phyloP scores from a whole-genome alignment of 2,329 filamentous ascomycete genomes.

The Huntiella moniliformis region DNA sequence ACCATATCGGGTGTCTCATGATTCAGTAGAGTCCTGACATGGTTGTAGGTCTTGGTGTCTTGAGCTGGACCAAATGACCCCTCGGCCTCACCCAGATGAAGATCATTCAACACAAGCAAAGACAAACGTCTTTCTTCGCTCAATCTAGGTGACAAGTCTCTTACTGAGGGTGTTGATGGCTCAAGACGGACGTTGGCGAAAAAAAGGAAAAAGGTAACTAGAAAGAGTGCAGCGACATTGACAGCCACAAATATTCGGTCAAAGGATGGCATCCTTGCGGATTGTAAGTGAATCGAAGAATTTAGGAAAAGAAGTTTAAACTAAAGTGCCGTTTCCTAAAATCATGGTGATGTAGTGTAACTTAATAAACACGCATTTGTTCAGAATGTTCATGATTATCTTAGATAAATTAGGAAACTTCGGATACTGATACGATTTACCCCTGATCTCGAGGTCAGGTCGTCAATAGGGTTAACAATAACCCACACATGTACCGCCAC shows the following conservation, averaged over 20 bases:
- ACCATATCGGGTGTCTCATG: slow-evolving; percentile 39
- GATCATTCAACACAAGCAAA: slow-evolving; percentile 44
- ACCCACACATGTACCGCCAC: too few species aligned
- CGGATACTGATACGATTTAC: too few species aligned
- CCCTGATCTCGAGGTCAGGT: too few species aligned
- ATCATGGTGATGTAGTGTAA: not conserved
- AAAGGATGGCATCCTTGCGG: not conserved
- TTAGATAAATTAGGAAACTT: too few species aligned
- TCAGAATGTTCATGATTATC: too few species aligned
- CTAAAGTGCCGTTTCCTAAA: not conserved
- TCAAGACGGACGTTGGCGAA: slow-evolving; percentile 2
- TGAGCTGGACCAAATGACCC: slow-evolving; percentile 28
- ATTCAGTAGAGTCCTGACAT: slow-evolving; percentile 40
- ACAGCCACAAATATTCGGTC: not conserved
- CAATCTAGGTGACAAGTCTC: not conserved
- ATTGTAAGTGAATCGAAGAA: not conserved
- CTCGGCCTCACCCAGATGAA: slow-evolving; percentile 53
- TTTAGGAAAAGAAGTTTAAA: not conserved
- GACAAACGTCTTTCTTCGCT: slow-evolving; percentile 27
- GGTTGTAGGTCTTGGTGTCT: slow-evolving; percentile 35
- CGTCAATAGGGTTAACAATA: too few species aligned
- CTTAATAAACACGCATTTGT: too few species aligned
- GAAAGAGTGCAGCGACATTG: slow-evolving; percentile 1
- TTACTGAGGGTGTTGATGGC: slow-evolving; percentile 2
- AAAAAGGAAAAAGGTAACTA: slow-evolving; percentile 4